Evolutionary conservation across 345 rosid species (phyloP).

Genomic region (Pelargonium nanum): DNA sequence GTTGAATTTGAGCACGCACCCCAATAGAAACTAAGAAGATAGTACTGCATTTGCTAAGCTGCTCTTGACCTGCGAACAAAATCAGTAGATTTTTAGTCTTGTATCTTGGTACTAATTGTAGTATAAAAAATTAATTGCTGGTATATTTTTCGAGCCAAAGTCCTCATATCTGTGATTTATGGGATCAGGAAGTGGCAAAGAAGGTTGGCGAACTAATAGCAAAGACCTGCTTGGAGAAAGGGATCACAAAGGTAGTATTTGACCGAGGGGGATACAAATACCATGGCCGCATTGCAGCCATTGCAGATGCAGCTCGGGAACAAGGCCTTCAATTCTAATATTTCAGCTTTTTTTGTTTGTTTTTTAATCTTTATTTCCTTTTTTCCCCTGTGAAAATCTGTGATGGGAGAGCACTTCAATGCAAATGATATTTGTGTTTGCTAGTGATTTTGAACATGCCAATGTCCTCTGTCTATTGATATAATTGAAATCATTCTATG

Average conservation of each 20-base stretch:
- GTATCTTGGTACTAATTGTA: too few relatives aligned
- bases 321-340: slow-evolving; percentile 69
- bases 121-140: too few relatives aligned
- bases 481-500: too few relatives aligned
- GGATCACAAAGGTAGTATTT: slow-evolving; percentile 76
- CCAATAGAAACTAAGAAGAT: neutral
- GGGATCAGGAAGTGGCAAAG: slow-evolving; percentile 76
- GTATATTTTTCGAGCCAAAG: neutral
- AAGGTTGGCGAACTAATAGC: slow-evolving; percentile 77
- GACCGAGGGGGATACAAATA: slow-evolving; percentile 89
- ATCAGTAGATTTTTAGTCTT: too few relatives aligned
- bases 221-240: slow-evolving; percentile 80
- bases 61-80: neutral
- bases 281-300: slow-evolving; percentile 79
- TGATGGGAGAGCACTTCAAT: neutral
- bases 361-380: neutral
- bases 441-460: neutral
- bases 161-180: slow-evolving; percentile 8
- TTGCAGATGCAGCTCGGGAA: slow-evolving; percentile 78
- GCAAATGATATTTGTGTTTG: neutral
- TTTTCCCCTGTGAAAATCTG: neutral
- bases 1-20: neutral
- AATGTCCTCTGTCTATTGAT: neutral
- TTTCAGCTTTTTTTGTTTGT: neutral
- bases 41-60: neutral